Base-by-base conservation (phyloP, 2,329 filamentous ascomycete genomes). In the Colletotrichum eremochloae region DNA sequence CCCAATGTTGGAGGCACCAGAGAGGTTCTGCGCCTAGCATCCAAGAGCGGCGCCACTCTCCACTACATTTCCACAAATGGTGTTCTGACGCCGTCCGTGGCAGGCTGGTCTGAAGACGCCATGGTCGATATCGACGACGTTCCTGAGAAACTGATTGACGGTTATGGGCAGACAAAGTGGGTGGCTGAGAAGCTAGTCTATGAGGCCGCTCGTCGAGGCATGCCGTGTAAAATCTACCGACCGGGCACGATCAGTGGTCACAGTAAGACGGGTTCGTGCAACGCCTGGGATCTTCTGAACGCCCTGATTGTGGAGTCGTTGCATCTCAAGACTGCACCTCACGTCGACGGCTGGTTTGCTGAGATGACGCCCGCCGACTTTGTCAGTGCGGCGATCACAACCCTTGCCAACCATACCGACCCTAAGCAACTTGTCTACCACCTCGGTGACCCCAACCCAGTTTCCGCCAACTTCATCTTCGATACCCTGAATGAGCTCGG, bases 361-460 rank as follows among this genome's bases (percentile, higher is more conserved):
- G 93, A 96, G 82, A 95, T 95, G 93, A 95, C 93, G 0, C 93
- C 93, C 0, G 93, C 94, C 18, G 93, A 96, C 80, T 95, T 94
- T 77, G 92, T 95, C 71, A 93, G 91, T 81, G 90, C 90, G 74
- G 90, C 92, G 5, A 93, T 96, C 75, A 84, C 93, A 33, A 89
- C 92, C 24, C 86, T 95, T 29, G 87, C 91, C 52, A 90, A 92
- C 75, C 87, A 94, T 71, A 87, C 83, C 0, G 85, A 91, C 46
- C 85, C 86, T 1, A 85, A 90, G 12, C 91, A 93, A 76, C 86
- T 86, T 0, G 82, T 95, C 9, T 94, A 93, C 81, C 93, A 95
- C 76, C 84, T 95, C 0, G 93, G 93, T 7, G 92, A 95, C 75
- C 89, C 93, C 3, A 86, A 88, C 53, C 93, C 93, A 1, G 87